These are phyloP conservation scores for Ulmus americana DNA, from an alignment of 331 rosid genomes.

Conservation along the genomic window DNA sequence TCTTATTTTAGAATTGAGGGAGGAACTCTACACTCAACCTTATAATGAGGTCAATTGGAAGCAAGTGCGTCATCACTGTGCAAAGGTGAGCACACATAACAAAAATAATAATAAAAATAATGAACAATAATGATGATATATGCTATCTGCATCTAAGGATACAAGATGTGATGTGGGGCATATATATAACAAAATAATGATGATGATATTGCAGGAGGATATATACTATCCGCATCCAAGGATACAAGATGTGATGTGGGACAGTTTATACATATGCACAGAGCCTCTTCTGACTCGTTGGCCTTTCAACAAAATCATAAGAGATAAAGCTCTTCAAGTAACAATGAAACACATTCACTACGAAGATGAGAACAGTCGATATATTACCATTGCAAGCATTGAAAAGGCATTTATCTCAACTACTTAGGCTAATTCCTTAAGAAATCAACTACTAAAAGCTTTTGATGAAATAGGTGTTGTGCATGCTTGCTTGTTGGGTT, in stretches of 20 bases:
- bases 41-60: constrained; percentile 22
- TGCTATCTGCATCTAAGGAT: too few species aligned
- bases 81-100: constrained; percentile 5
- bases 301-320: constrained; percentile 56
- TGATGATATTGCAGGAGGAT: constrained; percentile 45
- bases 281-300: constrained; percentile 69
- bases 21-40: constrained; percentile 18
- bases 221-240: constrained; percentile 57
- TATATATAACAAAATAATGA: too few species aligned
- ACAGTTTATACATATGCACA: constrained; percentile 39
- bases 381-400: constrained; percentile 61
- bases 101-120: neutral
- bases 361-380: constrained; percentile 74
- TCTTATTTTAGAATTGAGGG: constrained; percentile 12
- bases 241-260: constrained; percentile 67
- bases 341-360: constrained; percentile 67
- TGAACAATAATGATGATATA: too few species aligned
- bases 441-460: too few species aligned
- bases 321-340: constrained; percentile 50
- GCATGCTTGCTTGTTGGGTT: constrained; percentile 29
- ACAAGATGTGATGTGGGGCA: too few species aligned
- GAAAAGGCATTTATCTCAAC: constrained; percentile 34
- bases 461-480: constrained; percentile 6
- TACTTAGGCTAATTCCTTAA: too few species aligned
- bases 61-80: constrained; percentile 23